phyloP scores from a whole-genome alignment of 192 early-diverging fungal species.

The Podila horticola region DNA sequence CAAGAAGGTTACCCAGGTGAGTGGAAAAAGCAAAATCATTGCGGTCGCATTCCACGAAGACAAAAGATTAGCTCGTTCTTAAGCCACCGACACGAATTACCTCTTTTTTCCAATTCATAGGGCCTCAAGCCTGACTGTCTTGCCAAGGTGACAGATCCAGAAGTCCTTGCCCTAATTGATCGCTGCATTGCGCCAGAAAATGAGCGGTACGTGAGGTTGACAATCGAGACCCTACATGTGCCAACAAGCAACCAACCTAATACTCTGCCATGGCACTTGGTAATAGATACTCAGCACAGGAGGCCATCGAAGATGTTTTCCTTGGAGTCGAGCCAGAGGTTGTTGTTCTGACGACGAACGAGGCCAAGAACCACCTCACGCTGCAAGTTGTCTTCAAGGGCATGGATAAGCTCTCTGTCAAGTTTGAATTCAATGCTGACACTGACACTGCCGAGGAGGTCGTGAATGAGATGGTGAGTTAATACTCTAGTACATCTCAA shows the following conservation, averaged over 20 bases:
- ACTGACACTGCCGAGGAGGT: conserved; percentile 84
- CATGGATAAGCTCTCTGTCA: conserved; percentile 81
- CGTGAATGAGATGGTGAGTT: conserved; percentile 81
- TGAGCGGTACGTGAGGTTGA: conserved; percentile 56
- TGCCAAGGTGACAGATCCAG: conserved; percentile 66
- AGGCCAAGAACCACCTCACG: conserved; percentile 71
- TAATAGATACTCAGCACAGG: conserved; percentile 68
- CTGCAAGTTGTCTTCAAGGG: conserved; percentile 84
- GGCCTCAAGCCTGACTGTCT: conserved; percentile 80
- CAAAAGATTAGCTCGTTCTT: not conserved
- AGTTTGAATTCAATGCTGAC: conserved; percentile 86
- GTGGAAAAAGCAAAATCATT: not conserved
- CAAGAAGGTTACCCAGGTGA: conserved; percentile 78
- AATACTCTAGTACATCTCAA: not conserved
- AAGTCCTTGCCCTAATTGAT: conserved; percentile 72
- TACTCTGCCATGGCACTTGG: not conserved
- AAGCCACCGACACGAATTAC: not conserved
- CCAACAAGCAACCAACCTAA: not conserved
- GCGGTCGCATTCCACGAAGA: too few relatives aligned
- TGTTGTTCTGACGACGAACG: conserved; percentile 65
- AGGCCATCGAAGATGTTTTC: conserved; percentile 80
- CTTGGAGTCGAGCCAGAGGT: conserved; percentile 82
- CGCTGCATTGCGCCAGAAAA: conserved; percentile 73
- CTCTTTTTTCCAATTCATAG: conserved; percentile 33
- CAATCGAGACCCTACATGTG: not conserved